Evolutionary conservation across 1,284 basidiomycete genomes (phyloP), one percentile per base, ranked within the genome.

Genomic region (Ceratobasidium sp.): DNA sequence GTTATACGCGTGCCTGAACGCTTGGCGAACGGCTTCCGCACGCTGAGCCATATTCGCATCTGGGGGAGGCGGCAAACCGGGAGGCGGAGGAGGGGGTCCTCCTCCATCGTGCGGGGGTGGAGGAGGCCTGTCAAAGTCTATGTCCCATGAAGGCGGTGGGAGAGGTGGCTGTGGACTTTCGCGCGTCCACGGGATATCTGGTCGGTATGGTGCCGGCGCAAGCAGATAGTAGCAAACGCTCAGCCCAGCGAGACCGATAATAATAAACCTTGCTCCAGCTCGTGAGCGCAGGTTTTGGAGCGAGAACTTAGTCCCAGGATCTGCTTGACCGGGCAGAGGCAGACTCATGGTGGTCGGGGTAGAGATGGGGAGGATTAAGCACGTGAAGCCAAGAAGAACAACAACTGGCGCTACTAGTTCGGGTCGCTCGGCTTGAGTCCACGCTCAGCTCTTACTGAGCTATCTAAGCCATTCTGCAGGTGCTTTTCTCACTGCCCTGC

Each of bases 1-100:
- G 52, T 85, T 83, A 81, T 92, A 94, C 0, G 91, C 91, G 83
- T 92, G 90, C 52, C 86, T 66, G 82, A 92, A 93, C 0, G 91
- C 90, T 13, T 85, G 77, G 82, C 88, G 91, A 38, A 93, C 91
- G 62, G 87, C 84, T 10, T 85, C 83, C 0, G 92, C 91, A 38
- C 90, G 85, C n/a, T 74, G 38, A 40, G 26, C 42, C 70, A 64
- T 74, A 4, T 33, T 28, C 38, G 59, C 38, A 52, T 74, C 59
- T 15, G 59, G 52, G 40, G 57, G 40, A 15, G 42, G 46, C 26
- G 42, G 26, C n/a, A 50, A 33, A 33, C 33, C 33, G 4, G 33
- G 33, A 33, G 33, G 33, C 33, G 33, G 33, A 4, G 33, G 33
- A 33, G 33, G 33, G 33, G 33, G 33, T 33, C 33, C 33, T 33